These are phyloP conservation scores for Trametes villosa DNA, from an alignment of 768 basidiomycete genomes.

Conservation along the genomic window DNA sequence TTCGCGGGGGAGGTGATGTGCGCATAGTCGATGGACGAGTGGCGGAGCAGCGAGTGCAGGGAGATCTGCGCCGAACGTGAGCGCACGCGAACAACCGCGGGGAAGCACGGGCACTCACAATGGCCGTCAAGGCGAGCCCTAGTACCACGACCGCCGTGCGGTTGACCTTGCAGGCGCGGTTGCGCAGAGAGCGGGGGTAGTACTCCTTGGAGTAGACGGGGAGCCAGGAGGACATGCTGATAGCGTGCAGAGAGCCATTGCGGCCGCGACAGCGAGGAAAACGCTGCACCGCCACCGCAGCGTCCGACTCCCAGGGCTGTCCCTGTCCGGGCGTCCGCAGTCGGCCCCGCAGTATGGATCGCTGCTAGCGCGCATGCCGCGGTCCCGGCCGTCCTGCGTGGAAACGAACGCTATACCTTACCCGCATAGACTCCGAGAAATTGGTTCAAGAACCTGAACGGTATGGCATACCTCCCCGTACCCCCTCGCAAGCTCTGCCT, in stretches of 20 bases:
- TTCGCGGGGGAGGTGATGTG: conserved; percentile 3
- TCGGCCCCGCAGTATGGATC: not conserved
- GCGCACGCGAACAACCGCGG: not conserved
- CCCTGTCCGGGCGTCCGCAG: too few relatives aligned
- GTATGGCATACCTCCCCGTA: too few relatives aligned
- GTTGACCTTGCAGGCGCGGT: conserved; percentile 7
- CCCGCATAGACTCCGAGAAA: too few relatives aligned
- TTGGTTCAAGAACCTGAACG: too few relatives aligned
- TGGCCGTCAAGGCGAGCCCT: not conserved
- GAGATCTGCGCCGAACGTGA: not conserved
- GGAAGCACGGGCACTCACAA: not conserved
- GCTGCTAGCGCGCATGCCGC: not conserved
- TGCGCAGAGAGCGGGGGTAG: conserved; percentile 2
- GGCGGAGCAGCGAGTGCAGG: conserved; percentile 9
- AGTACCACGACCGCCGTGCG: conserved; percentile 5
- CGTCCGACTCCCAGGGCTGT: not conserved
- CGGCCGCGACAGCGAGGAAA: not conserved
- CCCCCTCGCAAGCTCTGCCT: too few relatives aligned
- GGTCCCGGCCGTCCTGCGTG: not conserved
- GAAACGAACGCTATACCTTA: too few relatives aligned
- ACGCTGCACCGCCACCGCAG: not conserved
- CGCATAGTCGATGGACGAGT: conserved; percentile 1
- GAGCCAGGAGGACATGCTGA: conserved; percentile 15
- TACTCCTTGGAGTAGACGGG: conserved; percentile 7
- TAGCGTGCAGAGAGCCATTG: not conserved